Percentiles rank a stretch among this genome's conserved stretches.
Evolutionary conservation across 208 protist genomes (phyloP).

Genomic region (Acanthamoeba lugdunensis): DNA sequence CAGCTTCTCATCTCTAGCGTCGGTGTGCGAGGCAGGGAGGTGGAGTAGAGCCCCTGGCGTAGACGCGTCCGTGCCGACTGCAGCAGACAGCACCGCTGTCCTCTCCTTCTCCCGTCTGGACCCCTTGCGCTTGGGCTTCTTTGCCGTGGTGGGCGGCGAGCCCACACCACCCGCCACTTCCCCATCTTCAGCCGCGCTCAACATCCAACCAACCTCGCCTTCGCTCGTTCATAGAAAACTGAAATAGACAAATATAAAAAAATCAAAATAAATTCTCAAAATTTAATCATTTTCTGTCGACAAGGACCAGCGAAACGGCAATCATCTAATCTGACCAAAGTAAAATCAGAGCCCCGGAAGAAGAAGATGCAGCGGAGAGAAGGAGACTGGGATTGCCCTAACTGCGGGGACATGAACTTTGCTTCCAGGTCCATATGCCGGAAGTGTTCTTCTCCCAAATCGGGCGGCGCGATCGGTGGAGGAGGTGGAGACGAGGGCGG

Average conservation of each 20-base stretch:
- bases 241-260: background rate
- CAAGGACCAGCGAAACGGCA: too few relatives aligned
- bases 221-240: background rate
- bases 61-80: background rate
- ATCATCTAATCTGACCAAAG: too few relatives aligned
- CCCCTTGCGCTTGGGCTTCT: conserved; percentile 8
- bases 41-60: background rate
- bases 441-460: conserved; percentile 58
- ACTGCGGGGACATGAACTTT: conserved; percentile 66
- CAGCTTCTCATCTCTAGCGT: background rate
- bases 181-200: background rate
- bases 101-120: background rate
- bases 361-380: conserved; percentile 13
- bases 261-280: background rate
- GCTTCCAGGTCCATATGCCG: conserved; percentile 51
- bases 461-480: background rate
- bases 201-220: background rate
- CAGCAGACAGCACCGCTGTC: background rate
- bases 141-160: background rate
- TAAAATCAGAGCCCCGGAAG: background rate
- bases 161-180: background rate
- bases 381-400: conserved; percentile 67
- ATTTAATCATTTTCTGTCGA: background rate
- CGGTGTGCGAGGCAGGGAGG: background rate
- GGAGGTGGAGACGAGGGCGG: conserved; percentile 41